Percentiles rank a stretch among this genome's conserved stretches.
These are phyloP conservation scores for Rhododendron mucronatum DNA, from an alignment of 148 eudicot species.

Conservation along the genomic window DNA sequence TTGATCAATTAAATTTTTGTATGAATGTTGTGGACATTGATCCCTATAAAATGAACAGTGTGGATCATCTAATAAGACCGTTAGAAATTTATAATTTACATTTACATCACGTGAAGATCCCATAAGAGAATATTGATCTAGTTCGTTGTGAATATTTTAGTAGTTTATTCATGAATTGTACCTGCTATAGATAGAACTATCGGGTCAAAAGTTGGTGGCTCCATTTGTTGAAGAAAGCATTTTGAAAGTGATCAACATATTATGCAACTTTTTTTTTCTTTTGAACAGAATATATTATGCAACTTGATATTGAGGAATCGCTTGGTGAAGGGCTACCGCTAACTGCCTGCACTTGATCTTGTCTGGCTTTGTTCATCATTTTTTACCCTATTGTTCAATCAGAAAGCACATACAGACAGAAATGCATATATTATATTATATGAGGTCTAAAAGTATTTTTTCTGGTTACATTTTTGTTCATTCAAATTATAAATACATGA, in stretches of 20 bases:
- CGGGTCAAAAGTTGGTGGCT: neutral
- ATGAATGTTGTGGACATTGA: neutral
- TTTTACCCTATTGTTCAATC: neutral
- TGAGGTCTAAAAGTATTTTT: neutral
- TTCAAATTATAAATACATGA: no score
- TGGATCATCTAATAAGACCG: no score
- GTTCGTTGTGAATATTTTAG: no score
- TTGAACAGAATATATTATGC: neutral
- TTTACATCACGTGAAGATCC: neutral
- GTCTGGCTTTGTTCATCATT: neutral
- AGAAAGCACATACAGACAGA: neutral
- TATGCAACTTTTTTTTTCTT: neutral
- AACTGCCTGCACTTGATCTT: neutral
- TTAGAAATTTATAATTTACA: no score
- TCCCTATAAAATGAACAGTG: neutral
- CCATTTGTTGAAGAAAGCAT: neutral
- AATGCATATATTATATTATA: neutral
- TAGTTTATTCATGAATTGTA: neutral
- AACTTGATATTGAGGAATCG: neutral
- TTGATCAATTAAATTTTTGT: neutral
- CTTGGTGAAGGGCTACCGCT: neutral
- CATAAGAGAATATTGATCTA: neutral
- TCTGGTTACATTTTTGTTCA: neutral
- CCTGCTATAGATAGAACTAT: neutral
- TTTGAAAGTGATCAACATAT: neutral